These are phyloP conservation scores for Brasenia schreberi DNA, from an alignment of 164 flowering plant genomes.

Conservation along the genomic window DNA sequence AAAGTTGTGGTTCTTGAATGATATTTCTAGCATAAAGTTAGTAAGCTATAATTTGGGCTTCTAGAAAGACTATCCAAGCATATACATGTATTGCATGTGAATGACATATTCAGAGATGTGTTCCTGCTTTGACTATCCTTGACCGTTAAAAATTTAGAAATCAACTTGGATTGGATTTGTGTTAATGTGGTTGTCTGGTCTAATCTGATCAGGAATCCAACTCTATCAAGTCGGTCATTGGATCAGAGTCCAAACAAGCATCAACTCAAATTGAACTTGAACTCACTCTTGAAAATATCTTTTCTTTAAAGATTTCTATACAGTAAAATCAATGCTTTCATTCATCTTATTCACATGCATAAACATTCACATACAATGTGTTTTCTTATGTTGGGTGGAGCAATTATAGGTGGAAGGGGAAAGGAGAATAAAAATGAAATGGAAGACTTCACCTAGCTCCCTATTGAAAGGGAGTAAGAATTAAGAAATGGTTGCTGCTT, in stretches of 20 bases:
- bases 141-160: too few species aligned
- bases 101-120: too few species aligned
- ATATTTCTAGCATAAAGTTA: too few species aligned
- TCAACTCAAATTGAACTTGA: neutral
- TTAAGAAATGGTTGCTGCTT: neutral
- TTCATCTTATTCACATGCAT: neutral
- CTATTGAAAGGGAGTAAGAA: neutral
- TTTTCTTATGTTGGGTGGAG: neutral
- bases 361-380: neutral
- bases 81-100: too few species aligned
- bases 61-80: too few species aligned
- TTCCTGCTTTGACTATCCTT: too few species aligned
- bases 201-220: neutral
- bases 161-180: too few species aligned
- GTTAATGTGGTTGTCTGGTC: too few species aligned
- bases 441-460: neutral
- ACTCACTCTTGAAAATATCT: neutral
- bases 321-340: neutral
- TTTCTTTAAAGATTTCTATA: too few species aligned
- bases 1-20: too few species aligned
- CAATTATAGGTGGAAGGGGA: neutral
- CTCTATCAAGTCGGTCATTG: neutral
- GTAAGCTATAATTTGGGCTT: too few species aligned
- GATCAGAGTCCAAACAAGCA: neutral
- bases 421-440: neutral